phyloP scores from a whole-genome alignment of 495 filamentous ascomycete species.

The Chaetomium tenue region DNA sequence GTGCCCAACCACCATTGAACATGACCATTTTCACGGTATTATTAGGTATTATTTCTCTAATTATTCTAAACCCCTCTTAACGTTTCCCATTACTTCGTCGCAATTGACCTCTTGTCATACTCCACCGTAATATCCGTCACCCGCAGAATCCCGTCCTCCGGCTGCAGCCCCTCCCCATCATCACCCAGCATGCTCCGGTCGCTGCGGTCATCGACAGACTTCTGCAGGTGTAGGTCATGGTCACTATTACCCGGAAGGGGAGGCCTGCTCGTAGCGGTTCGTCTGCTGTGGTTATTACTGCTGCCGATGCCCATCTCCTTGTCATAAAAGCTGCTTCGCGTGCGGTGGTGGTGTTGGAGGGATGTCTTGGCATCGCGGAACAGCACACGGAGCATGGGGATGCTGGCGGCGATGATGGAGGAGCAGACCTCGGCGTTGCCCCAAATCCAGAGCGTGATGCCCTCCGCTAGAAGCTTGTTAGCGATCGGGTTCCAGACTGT shows the following conservation, averaged over 20 bases:
- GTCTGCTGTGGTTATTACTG: slow-evolving; percentile 15
- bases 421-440: slow-evolving; percentile 26
- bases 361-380: slow-evolving; percentile 24
- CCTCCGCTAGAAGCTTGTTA: slow-evolving; percentile 11
- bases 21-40: no score
- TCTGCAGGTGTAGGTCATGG: slow-evolving; percentile 9
- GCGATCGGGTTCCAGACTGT: background rate
- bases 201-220: slow-evolving; percentile 17
- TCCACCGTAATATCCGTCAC: slow-evolving; percentile 11
- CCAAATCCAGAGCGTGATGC: slow-evolving; percentile 21
- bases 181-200: slow-evolving; percentile 15
- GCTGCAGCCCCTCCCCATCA: background rate
- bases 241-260: slow-evolving; percentile 1
- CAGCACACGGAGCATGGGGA: slow-evolving; percentile 33
- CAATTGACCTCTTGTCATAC: background rate
- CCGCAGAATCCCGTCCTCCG: slow-evolving; percentile 12
- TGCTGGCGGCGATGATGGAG: slow-evolving; percentile 32
- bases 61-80: no score
- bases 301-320: background rate
- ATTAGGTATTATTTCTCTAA: no score
- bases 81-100: background rate
- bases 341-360: slow-evolving; percentile 9
- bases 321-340: slow-evolving; percentile 4
- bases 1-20: no score
- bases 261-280: slow-evolving; percentile 12